phyloP scores from a whole-genome alignment of 2,329 filamentous ascomycete genomes.

The Blastomyces percursus region DNA sequence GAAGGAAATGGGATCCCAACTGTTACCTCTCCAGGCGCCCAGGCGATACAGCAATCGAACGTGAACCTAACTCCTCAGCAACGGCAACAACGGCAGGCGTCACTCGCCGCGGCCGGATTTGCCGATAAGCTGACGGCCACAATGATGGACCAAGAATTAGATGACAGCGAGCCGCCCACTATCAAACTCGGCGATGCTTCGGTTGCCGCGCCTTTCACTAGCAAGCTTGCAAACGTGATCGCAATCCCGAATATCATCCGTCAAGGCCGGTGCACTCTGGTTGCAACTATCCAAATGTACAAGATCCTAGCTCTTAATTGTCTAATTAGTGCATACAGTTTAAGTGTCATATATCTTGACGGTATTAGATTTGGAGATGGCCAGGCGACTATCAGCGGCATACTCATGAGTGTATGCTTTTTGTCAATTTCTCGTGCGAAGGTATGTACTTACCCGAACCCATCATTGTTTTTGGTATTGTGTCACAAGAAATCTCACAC shows the following conservation, averaged over 20 bases:
- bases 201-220: slow-evolving; percentile 93
- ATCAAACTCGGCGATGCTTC: slow-evolving; percentile 97
- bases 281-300: slow-evolving; percentile 99
- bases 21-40: slow-evolving; percentile 56
- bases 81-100: slow-evolving; percentile 45
- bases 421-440: slow-evolving; percentile 95
- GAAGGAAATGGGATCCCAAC: slow-evolving; percentile 49
- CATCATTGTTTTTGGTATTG: not conserved
- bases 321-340: slow-evolving; percentile 91
- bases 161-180: slow-evolving; percentile 81
- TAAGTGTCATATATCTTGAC: slow-evolving; percentile 91
- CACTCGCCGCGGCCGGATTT: slow-evolving; percentile 62
- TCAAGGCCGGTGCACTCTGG: slow-evolving; percentile 91
- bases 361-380: slow-evolving; percentile 99
- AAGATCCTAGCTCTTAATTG: slow-evolving; percentile 98
- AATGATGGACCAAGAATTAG: slow-evolving; percentile 84
- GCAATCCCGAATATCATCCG: slow-evolving; percentile 97
- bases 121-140: slow-evolving; percentile 75
- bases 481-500: not conserved
- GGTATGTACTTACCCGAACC: slow-evolving; percentile 33
- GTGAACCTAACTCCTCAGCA: slow-evolving; percentile 42
- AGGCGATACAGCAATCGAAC: slow-evolving; percentile 43
- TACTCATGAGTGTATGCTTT: slow-evolving; percentile 99
- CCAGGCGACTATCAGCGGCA: slow-evolving; percentile 96
- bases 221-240: slow-evolving; percentile 91